Percentiles rank a stretch among this genome's conserved stretches.
These are phyloP conservation scores for Albizia julibrissin DNA, from an alignment of 306 rosid species.

Conservation along the genomic window DNA sequence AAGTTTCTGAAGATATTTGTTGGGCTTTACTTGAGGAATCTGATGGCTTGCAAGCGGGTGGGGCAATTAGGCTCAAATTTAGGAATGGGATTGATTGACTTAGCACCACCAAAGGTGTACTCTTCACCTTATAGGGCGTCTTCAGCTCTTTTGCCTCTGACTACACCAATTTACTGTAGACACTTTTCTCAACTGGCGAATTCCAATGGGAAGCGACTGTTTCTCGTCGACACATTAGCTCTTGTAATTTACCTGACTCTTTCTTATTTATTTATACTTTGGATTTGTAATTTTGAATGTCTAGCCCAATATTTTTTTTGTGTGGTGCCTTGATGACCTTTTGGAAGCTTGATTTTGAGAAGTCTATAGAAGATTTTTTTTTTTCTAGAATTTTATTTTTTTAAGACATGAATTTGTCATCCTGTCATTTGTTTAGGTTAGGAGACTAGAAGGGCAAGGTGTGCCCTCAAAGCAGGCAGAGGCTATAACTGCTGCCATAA, in stretches of 20 bases:
- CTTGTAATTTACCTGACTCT: conserved; percentile 42
- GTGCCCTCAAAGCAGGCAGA: conserved; percentile 75
- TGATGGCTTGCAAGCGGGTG: conserved; percentile 62
- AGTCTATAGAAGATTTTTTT: background rate
- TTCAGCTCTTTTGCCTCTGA: conserved; percentile 27
- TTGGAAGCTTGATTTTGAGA: background rate
- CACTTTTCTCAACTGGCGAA: conserved; percentile 50
- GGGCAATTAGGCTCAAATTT: conserved; percentile 39
- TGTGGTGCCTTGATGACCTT: background rate
- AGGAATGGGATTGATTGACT: conserved; percentile 35
- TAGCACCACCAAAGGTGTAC: conserved; percentile 19
- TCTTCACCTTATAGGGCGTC: conserved; percentile 31
- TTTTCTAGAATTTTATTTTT: background rate
- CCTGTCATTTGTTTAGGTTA: conserved; percentile 45
- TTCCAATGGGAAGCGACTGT: conserved; percentile 64
- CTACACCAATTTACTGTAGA: conserved; percentile 4
- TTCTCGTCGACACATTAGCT: conserved; percentile 77
- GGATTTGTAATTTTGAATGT: background rate
- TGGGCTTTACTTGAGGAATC: conserved; percentile 31
- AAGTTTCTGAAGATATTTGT: background rate
- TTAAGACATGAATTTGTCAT: background rate
- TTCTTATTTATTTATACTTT: background rate
- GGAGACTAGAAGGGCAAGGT: conserved; percentile 73
- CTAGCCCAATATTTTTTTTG: background rate
- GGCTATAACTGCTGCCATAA: conserved; percentile 76